Evolutionary conservation across 2,329 filamentous ascomycete species (phyloP).

Genomic region (Sclerotinia glacialis): DNA sequence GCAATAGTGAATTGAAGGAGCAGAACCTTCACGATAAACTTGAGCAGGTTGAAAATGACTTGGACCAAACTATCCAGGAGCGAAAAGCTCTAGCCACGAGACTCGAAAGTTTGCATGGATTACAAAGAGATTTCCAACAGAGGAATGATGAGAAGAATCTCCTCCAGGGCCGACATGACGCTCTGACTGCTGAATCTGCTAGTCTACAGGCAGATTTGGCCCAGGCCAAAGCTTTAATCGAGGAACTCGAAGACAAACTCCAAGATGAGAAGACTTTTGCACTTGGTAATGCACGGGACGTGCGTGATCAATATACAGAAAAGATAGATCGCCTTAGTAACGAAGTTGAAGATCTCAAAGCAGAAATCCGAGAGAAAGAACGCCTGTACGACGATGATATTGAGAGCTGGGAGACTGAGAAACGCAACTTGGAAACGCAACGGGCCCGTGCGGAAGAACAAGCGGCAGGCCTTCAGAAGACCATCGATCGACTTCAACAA

Average conservation of each 20-base stretch:
- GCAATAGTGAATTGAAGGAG: slow-evolving; percentile 36
- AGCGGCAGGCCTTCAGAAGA: slow-evolving; percentile 64
- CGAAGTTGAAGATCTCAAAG: slow-evolving; percentile 51
- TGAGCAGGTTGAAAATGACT: slow-evolving; percentile 44
- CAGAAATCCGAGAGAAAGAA: slow-evolving; percentile 66
- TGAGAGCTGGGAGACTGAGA: slow-evolving; percentile 70
- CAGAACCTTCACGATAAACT: slow-evolving; percentile 43
- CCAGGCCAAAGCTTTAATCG: slow-evolving; percentile 44
- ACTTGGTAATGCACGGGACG: slow-evolving; percentile 56
- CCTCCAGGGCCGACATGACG: slow-evolving; percentile 66
- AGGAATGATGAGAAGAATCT: slow-evolving; percentile 65
- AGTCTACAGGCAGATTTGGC: slow-evolving; percentile 64
- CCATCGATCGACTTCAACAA: slow-evolving; percentile 67
- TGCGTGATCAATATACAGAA: slow-evolving; percentile 52
- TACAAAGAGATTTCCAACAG: slow-evolving; percentile 58
- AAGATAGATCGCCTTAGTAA: slow-evolving; percentile 54
- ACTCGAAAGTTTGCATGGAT: slow-evolving; percentile 43
- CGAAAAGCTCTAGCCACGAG: slow-evolving; percentile 25
- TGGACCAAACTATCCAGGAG: slow-evolving; percentile 36
- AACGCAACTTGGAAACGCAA: slow-evolving; percentile 62
- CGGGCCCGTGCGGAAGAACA: slow-evolving; percentile 66
- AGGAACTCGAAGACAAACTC: slow-evolving; percentile 49
- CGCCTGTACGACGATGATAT: slow-evolving; percentile 67
- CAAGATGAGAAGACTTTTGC: slow-evolving; percentile 43
- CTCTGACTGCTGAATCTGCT: slow-evolving; percentile 62